A percentile compares a stretch with the other conserved stretches of the same genome.
phyloP scores from a whole-genome alignment of 163 green algal genomes.

The Chlamydomonas reinhardtii region DNA sequence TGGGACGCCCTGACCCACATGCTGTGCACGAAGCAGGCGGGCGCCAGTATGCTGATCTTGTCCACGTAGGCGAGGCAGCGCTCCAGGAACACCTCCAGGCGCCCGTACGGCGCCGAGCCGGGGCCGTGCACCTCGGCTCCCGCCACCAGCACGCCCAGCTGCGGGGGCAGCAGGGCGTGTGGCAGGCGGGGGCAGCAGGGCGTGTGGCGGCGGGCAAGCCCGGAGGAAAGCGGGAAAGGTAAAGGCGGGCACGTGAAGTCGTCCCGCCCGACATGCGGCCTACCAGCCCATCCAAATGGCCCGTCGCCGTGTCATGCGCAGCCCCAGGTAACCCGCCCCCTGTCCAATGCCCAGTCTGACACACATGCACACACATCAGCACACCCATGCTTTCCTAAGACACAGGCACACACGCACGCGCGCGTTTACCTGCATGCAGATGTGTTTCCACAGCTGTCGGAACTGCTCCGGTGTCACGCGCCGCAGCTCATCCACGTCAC shows the following conservation, averaged over 20 bases:
- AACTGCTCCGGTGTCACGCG: neutral
- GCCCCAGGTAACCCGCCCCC: too few relatives aligned
- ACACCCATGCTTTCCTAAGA: too few relatives aligned
- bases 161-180: neutral
- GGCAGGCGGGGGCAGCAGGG: too few relatives aligned
- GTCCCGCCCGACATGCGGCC: too few relatives aligned
- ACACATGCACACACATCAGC: too few relatives aligned
- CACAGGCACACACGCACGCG: too few relatives aligned
- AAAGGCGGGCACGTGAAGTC: too few relatives aligned
- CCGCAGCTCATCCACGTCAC: constrained; percentile 1
- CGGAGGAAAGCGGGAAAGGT: too few relatives aligned
- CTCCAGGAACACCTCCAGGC: constrained; percentile 18
- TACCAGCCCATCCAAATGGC: too few relatives aligned
- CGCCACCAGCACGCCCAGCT: constrained; percentile 24
- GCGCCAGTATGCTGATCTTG: constrained; percentile 23
- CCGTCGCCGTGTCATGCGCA: too few relatives aligned
- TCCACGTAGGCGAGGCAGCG: constrained; percentile 17
- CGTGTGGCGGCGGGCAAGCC: too few relatives aligned
- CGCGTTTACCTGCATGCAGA: constrained; percentile 6
- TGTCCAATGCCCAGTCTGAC: too few relatives aligned
- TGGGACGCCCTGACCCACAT: constrained; percentile 27
- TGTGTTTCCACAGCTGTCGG: constrained; percentile 27
- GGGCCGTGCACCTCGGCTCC: constrained; percentile 24
- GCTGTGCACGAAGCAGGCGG: constrained; percentile 15
- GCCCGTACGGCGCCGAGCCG: constrained; percentile 7